phyloP scores from a whole-genome alignment of 106 monocot genomes.

The Allium fistulosum region DNA sequence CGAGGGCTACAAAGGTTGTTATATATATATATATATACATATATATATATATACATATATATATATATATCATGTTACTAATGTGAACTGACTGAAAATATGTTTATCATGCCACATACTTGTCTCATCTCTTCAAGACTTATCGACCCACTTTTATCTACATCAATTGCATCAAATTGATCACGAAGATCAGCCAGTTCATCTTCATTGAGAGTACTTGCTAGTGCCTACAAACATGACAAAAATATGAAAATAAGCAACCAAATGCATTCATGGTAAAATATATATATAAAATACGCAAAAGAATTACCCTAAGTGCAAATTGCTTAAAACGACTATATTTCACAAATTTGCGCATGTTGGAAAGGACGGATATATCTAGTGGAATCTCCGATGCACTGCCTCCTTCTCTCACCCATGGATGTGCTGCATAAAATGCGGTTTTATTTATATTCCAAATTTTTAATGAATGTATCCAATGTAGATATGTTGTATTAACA shows the following conservation, averaged over 20 bases:
- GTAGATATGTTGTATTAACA: too few species aligned
- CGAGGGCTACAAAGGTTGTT: too few species aligned
- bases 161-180: conserved; percentile 93
- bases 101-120: conserved; percentile 19
- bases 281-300: not conserved
- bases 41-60: too few species aligned
- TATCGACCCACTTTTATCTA: conserved; percentile 84
- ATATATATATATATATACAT: too few species aligned
- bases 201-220: conserved; percentile 78
- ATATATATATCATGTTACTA: too few species aligned
- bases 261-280: not conserved
- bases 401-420: conserved; percentile 96
- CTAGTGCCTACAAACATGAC: conserved; percentile 57
- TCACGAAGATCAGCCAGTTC: conserved; percentile 80
- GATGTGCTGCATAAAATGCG: conserved; percentile 50
- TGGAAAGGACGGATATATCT: conserved; percentile 82
- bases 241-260: conserved; percentile 10
- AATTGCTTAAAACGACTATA: conserved; percentile 90
- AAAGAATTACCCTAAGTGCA: conserved; percentile 70
- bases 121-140: conserved; percentile 99
- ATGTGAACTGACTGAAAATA: too few species aligned
- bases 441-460: too few species aligned
- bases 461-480: too few species aligned
- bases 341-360: conserved; percentile 87
- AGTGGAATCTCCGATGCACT: conserved; percentile 82